These are phyloP conservation scores for Botrytis pseudocinerea DNA, from an alignment of 2,329 filamentous ascomycete species.

Conservation along the genomic window DNA sequence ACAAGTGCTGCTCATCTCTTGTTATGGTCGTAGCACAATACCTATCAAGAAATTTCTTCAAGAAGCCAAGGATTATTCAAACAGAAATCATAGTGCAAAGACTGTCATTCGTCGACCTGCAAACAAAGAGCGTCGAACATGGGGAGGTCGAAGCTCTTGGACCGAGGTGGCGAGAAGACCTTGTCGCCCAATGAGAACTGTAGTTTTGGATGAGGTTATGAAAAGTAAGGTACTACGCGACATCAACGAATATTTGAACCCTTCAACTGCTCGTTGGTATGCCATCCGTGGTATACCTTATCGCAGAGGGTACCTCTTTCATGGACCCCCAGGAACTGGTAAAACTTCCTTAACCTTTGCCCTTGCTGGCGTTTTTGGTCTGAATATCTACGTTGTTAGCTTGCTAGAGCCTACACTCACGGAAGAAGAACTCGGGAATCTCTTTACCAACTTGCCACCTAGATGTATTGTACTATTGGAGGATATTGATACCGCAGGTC, in stretches of 20 bases:
- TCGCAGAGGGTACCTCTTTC: conserved; percentile 73
- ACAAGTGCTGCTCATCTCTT: conserved; percentile 56
- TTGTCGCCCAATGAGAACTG: conserved; percentile 70
- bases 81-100: conserved; percentile 54
- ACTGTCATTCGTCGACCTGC: conserved; percentile 59
- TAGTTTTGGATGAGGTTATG: conserved; percentile 67
- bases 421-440: conserved; percentile 58
- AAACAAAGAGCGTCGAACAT: conserved; percentile 49
- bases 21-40: conserved; percentile 51
- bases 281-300: conserved; percentile 74
- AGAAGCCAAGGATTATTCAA: conserved; percentile 55
- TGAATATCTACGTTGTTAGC: conserved; percentile 66
- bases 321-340: conserved; percentile 73
- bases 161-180: conserved; percentile 61
- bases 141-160: conserved; percentile 51
- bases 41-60: conserved; percentile 58
- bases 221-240: conserved; percentile 68
- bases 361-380: conserved; percentile 63
- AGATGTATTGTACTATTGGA: conserved; percentile 67
- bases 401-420: conserved; percentile 60
- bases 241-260: conserved; percentile 76
- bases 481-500: conserved; percentile 67
- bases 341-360: conserved; percentile 70
- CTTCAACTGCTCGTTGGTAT: conserved; percentile 70
- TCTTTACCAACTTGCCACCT: conserved; percentile 62